phyloP scores from a whole-genome alignment of 2,329 filamentous ascomycete species.

The Colletotrichum chlorophyti region DNA sequence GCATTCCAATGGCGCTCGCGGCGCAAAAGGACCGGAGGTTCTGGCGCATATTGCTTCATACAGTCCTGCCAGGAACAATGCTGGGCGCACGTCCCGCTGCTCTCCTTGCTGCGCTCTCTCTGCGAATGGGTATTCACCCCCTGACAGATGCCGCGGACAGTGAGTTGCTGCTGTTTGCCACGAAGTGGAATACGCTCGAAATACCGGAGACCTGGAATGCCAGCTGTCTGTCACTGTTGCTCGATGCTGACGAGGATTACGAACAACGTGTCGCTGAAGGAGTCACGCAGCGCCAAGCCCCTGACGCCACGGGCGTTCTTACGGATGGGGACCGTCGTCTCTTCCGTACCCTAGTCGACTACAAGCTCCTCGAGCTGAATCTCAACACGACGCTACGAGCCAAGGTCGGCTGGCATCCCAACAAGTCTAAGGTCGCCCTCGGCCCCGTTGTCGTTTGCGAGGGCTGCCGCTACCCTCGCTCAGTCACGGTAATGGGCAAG shows the following conservation, averaged over 20 bases:
- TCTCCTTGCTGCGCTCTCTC: constrained; percentile 52
- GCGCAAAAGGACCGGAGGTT: constrained; percentile 45
- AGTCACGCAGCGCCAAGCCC: constrained; percentile 22
- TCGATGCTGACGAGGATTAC: constrained; percentile 51
- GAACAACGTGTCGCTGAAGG: constrained; percentile 35
- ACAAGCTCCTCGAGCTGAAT: constrained; percentile 54
- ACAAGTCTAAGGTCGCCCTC: constrained; percentile 49
- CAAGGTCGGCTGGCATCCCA: constrained; percentile 51
- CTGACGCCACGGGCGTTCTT: constrained; percentile 38
- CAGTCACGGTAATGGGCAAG: constrained; percentile 54
- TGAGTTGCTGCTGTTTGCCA: constrained; percentile 48
- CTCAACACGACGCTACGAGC: constrained; percentile 51
- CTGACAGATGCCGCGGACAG: constrained; percentile 47
- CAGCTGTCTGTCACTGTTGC: constrained; percentile 50
- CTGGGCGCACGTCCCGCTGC: constrained; percentile 51
- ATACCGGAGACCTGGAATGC: constrained; percentile 58
- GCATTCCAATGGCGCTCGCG: constrained; percentile 52
- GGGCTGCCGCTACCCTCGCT: constrained; percentile 51
- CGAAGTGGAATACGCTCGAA: constrained; percentile 54
- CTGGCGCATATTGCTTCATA: constrained; percentile 56
- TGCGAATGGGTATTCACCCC: constrained; percentile 54
- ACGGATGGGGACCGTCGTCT: constrained; percentile 44
- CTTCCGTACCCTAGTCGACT: constrained; percentile 52
- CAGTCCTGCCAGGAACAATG: constrained; percentile 55
- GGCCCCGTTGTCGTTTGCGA: constrained; percentile 50